These are phyloP conservation scores for Cucurbitaria berberidis DNA, from an alignment of 2,329 filamentous ascomycete species.

Conservation along the genomic window DNA sequence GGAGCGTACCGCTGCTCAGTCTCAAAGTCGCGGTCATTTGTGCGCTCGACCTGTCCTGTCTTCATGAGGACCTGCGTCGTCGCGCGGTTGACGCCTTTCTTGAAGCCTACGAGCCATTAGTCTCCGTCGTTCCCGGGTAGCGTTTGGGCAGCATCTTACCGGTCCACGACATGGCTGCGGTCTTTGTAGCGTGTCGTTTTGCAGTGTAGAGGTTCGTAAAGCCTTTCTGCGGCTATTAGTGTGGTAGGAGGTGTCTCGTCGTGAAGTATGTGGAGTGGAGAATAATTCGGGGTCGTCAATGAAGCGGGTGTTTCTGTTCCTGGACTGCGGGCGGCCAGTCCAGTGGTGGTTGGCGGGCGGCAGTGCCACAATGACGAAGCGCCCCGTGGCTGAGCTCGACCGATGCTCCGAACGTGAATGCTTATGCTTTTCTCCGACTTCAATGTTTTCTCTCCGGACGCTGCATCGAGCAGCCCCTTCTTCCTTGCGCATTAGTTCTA, in stretches of 20 bases:
- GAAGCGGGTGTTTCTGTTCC: constrained; percentile 4
- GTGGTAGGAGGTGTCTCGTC: neutral
- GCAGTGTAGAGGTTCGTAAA: neutral
- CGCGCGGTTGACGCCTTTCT: constrained; percentile 97
- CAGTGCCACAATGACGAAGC: constrained; percentile 41
- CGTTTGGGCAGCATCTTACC: constrained; percentile 54
- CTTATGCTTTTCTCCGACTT: constrained; percentile 7
- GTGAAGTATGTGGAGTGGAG: no score
- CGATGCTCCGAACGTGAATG: constrained; percentile 4
- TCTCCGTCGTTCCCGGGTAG: constrained; percentile 9
- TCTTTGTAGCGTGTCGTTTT: constrained; percentile 5
- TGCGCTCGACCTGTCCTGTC: constrained; percentile 97
- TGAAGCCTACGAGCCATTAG: constrained; percentile 67
- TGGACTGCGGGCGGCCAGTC: constrained; percentile 18
- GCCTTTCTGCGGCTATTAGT: neutral
- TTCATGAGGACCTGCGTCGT: constrained; percentile 99
- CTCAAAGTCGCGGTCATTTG: constrained; percentile 97
- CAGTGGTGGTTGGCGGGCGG: constrained; percentile 19
- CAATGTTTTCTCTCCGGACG: constrained; percentile 30
- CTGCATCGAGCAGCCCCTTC: constrained; percentile 24
- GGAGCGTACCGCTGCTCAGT: constrained; percentile 81
- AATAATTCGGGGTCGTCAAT: neutral
- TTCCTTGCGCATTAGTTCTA: constrained; percentile 11
- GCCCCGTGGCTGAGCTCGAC: constrained; percentile 18
- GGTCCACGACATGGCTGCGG: constrained; percentile 59